Evolutionary conservation across 2,329 filamentous ascomycete genomes (phyloP).

Genomic region (Colletotrichum incanum): DNA sequence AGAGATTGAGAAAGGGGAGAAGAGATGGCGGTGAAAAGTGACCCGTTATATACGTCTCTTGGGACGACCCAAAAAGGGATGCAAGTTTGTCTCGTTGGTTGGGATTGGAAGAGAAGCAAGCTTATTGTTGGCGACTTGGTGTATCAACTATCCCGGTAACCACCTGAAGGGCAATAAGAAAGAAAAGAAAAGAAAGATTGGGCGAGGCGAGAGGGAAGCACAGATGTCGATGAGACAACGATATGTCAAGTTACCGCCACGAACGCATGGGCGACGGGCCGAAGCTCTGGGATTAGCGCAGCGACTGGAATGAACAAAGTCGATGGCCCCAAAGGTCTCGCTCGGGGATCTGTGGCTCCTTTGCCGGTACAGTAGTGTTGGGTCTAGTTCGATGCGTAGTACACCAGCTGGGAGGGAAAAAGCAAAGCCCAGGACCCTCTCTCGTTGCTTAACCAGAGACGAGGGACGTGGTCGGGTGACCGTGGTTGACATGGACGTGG

Average conservation of each 20-base stretch:
- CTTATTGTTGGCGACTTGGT: conserved; percentile 33
- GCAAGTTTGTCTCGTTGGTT: conserved; percentile 41
- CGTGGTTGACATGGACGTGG: conserved; percentile 17
- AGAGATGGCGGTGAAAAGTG: conserved; percentile 33
- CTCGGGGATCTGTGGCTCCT: conserved; percentile 36
- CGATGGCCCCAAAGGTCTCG: conserved; percentile 19
- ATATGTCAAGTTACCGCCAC: conserved; percentile 43
- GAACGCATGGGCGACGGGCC: conserved; percentile 39
- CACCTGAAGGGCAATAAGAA: conserved; percentile 39
- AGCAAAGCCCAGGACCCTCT: conserved; percentile 25
- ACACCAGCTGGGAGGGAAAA: conserved; percentile 35
- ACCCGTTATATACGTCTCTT: conserved; percentile 33
- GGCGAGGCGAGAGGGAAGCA: conserved; percentile 40
- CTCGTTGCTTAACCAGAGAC: conserved; percentile 26
- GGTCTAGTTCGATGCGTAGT: conserved; percentile 35
- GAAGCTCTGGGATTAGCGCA: conserved; percentile 37
- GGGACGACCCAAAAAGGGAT: conserved; percentile 37
- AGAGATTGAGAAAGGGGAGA: conserved; percentile 15
- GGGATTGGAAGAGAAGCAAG: conserved; percentile 16
- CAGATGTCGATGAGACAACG: conserved; percentile 41
- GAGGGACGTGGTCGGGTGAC: conserved; percentile 16
- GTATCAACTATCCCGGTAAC: conserved; percentile 40
- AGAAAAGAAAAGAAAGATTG: conserved; percentile 43
- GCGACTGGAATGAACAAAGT: conserved; percentile 22
- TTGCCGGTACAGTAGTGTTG: conserved; percentile 39